A percentile compares a stretch with the other conserved stretches of the same genome.
Evolutionary conservation across 495 filamentous ascomycete genomes (phyloP).

Genomic region (Hypoxylon subgilvum): DNA sequence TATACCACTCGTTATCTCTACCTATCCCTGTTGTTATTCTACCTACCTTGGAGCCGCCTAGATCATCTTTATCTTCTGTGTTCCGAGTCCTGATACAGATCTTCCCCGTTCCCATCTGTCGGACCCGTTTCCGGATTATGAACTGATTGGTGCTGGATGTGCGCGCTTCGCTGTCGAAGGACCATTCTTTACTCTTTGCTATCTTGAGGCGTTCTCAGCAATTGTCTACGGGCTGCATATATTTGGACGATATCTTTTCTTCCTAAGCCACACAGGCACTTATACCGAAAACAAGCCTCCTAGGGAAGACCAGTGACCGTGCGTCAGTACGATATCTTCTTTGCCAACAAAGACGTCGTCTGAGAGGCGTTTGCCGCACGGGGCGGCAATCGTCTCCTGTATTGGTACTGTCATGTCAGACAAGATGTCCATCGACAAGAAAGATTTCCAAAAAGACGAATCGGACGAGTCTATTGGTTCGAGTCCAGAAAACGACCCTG

Average conservation of each 20-base stretch:
- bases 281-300: slow-evolving; percentile 25
- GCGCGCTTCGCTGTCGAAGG: slow-evolving; percentile 33
- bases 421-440: slow-evolving; percentile 66
- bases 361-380: slow-evolving; percentile 46
- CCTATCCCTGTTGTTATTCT: slow-evolving; percentile 39
- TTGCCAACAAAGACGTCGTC: slow-evolving; percentile 9
- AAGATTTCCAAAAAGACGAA: slow-evolving; percentile 56
- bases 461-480: slow-evolving; percentile 63
- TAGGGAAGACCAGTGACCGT: slow-evolving; percentile 17
- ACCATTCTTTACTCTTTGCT: slow-evolving; percentile 10
- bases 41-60: slow-evolving; percentile 28
- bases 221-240: slow-evolving; percentile 20
- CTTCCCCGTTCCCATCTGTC: slow-evolving; percentile 54
- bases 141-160: slow-evolving; percentile 55
- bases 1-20: slow-evolving; percentile 47
- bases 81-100: slow-evolving; percentile 42
- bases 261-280: slow-evolving; percentile 22
- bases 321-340: slow-evolving; percentile 3
- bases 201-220: slow-evolving; percentile 5
- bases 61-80: slow-evolving; percentile 41
- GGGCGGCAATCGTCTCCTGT: slow-evolving; percentile 38
- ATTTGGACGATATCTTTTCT: slow-evolving; percentile 19
- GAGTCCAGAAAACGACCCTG: slow-evolving; percentile 58
- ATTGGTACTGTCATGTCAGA: slow-evolving; percentile 56
- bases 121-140: slow-evolving; percentile 58